Evolutionary conservation across 2,329 filamentous ascomycete species (phyloP).

Genomic region (Trichoderma harzianum): DNA sequence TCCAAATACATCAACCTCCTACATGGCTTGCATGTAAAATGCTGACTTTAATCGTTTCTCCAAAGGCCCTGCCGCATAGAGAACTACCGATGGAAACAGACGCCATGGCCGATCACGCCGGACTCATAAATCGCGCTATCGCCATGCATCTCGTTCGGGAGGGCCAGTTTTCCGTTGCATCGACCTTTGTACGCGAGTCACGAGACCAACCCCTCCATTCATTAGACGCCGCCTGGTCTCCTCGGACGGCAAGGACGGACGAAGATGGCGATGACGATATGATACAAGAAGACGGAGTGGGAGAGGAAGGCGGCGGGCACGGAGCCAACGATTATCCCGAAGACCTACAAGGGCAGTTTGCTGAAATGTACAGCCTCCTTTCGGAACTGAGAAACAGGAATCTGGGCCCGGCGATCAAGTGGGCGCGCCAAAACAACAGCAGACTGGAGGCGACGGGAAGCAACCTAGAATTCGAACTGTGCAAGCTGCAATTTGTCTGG

Average conservation of each 20-base stretch:
- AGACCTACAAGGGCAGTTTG: constrained; percentile 75
- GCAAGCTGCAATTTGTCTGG: constrained; percentile 84
- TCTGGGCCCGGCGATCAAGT: constrained; percentile 78
- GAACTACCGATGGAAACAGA: constrained; percentile 76
- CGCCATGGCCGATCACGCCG: constrained; percentile 69
- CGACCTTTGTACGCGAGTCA: constrained; percentile 76
- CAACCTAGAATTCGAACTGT: constrained; percentile 93
- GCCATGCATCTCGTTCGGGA: constrained; percentile 95
- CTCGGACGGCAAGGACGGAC: constrained; percentile 20
- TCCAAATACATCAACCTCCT: not conserved
- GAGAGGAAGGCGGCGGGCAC: constrained; percentile 25
- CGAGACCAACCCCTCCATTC: constrained; percentile 34
- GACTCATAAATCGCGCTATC: constrained; percentile 86
- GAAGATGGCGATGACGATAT: constrained; percentile 35
- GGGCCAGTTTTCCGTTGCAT: constrained; percentile 85
- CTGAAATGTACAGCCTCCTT: constrained; percentile 87
- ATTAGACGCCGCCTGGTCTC: constrained; percentile 20
- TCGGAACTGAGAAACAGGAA: constrained; percentile 72
- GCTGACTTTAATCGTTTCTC: not conserved
- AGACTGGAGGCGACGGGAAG: constrained; percentile 78
- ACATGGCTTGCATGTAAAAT: not conserved
- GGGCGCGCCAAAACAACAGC: constrained; percentile 70
- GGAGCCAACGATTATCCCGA: constrained; percentile 31
- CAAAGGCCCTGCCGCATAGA: constrained; percentile 43
- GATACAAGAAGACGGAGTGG: constrained; percentile 27